Evolutionary conservation across 257 asterid species (phyloP), one percentile per base, ranked within the genome.

Genomic region (Jaltomata sinuosa): DNA sequence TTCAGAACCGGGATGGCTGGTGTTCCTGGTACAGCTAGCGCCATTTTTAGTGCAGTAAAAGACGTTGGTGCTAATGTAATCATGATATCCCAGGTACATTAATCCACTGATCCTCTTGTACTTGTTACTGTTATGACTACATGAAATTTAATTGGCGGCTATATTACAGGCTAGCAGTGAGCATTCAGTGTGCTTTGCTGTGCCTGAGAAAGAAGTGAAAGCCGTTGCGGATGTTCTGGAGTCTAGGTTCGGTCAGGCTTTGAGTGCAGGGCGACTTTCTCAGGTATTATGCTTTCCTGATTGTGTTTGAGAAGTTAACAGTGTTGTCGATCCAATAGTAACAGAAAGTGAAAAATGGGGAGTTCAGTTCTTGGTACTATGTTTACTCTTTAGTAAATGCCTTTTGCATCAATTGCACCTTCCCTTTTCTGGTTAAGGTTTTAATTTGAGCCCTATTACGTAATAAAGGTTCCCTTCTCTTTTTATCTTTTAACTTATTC

Each of bases 1-100:
- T 87, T 85, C 93, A 97, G 99, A 89, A 97, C 99, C 87, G 99
- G 99, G 90, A 95, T 97, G 99, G 99, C 98, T 67, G 99, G 99
- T 83, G 98, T 97, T 81, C 99, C 98, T 86, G 99, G 99, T 86
- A 97, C 99, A 84, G 94, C 98, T 68, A 93, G 94, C 54, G 94
- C 91, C 86, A 97, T 97, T 88, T 97, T 97, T 89, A 89, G 94
- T 81, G 98, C 95, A 64, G 98, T 93, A 85, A 97, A 94, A 87
- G 99, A 93, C 68, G 99, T 97, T 47, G 98, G 98, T 64, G 99
- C 99, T 83, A 97, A 97, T 89, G 99, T 95, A 27, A 89, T 97
- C 88, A 95, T 95, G 98, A 97, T 95, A 89, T 95, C 99, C 11
- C 99, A 97, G 98, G 99, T 93, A 91, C 83, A 12, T 84, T 25